phyloP scores from a whole-genome alignment of 2,329 filamentous ascomycete genomes.

The Fusarium brachygibbosum region DNA sequence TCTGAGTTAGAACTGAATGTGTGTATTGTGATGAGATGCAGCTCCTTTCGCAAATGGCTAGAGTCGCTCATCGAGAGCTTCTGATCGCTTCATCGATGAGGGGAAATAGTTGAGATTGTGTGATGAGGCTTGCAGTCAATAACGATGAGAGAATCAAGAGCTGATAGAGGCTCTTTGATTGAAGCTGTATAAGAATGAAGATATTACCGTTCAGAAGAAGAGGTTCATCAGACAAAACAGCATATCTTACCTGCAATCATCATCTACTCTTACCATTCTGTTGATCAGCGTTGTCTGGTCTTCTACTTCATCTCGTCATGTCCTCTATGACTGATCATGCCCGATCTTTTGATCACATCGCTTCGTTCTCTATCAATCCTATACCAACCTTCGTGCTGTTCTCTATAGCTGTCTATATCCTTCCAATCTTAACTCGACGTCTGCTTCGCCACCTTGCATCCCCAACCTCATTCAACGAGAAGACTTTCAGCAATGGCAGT shows the following conservation, averaged over 20 bases:
- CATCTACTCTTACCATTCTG: neutral
- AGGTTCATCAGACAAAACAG: neutral
- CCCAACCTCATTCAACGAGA: slow-evolving; percentile 22
- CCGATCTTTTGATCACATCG: slow-evolving; percentile 8
- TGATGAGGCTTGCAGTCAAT: neutral
- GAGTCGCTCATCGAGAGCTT: neutral
- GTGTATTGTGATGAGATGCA: slow-evolving; percentile 3
- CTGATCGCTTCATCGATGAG: neutral
- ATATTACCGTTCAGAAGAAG: neutral
- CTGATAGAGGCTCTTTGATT: neutral
- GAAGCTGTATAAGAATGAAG: slow-evolving; percentile 20
- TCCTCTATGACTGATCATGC: neutral
- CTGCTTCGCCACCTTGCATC: slow-evolving; percentile 8
- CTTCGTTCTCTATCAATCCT: slow-evolving; percentile 20
- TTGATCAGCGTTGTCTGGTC: neutral
- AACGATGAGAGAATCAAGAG: neutral
- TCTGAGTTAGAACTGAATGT: neutral
- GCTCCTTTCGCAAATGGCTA: neutral
- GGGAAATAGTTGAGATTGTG: neutral
- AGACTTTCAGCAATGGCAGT: slow-evolving; percentile 2
- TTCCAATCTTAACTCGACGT: slow-evolving; percentile 17
- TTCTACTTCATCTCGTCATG: slow-evolving; percentile 3
- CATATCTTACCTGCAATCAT: neutral
- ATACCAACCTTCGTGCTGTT: slow-evolving; percentile 26
- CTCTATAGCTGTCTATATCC: slow-evolving; percentile 1